Conservation (phyloP, 2,329 filamentous ascomycete species). For the Aspergillus sp. region DNA sequence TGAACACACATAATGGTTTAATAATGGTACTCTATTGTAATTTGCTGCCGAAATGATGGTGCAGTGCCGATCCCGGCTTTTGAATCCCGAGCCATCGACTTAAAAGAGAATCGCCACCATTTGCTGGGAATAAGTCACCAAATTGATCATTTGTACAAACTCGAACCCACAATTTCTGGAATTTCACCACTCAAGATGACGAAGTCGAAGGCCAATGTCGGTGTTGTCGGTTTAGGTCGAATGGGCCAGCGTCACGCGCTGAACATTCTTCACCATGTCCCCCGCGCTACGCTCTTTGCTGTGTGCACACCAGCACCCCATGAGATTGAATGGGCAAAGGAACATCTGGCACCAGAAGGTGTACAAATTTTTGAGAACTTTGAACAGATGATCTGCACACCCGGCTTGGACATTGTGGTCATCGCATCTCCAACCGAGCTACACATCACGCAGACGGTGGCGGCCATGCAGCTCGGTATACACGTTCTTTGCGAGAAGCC, state of each 20-base stretch:
- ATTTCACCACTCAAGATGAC: too few relatives aligned
- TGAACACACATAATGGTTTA: too few relatives aligned
- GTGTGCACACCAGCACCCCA: conserved; percentile 44
- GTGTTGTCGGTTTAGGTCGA: conserved; percentile 47
- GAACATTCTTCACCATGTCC: conserved; percentile 43
- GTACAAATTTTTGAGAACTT: conserved; percentile 44
- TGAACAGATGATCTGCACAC: conserved; percentile 42
- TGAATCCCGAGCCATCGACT: too few relatives aligned
- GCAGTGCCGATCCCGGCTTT: too few relatives aligned
- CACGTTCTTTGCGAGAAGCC: conserved; percentile 59
- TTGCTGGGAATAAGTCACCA: too few relatives aligned
- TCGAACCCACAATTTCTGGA: background rate
- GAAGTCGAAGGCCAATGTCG: conserved; percentile 24
- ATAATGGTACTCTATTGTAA: too few relatives aligned
- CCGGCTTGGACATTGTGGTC: conserved; percentile 45
- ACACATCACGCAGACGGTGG: conserved; percentile 55
- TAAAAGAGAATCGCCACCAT: too few relatives aligned
- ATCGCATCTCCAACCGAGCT: conserved; percentile 48
- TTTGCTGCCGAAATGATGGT: too few relatives aligned
- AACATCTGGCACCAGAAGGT: conserved; percentile 41
- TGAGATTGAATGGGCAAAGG: conserved; percentile 43
- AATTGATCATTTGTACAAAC: background rate
- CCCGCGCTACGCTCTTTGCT: conserved; percentile 47
- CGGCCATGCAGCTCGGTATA: conserved; percentile 50
- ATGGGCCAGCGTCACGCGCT: conserved; percentile 52